phyloP scores from a whole-genome alignment of 257 asterid genomes.

The Nicotiana sylvestris region DNA sequence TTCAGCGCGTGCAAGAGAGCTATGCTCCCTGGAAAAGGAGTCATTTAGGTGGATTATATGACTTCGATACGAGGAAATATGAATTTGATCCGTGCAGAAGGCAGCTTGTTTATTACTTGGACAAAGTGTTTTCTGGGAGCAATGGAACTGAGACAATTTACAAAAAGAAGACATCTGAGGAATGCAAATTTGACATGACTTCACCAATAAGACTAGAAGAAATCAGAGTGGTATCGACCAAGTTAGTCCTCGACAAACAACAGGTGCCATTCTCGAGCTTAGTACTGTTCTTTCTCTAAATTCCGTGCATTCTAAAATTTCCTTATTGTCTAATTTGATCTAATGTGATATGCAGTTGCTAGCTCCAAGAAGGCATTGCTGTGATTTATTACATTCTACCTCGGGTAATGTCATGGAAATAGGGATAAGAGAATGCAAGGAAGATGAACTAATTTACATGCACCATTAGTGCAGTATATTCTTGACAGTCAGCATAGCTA shows the following conservation, averaged over 20 bases:
- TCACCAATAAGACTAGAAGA: constrained; percentile 64
- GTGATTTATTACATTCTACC: constrained; percentile 61
- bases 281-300: neutral
- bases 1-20: constrained; percentile 47
- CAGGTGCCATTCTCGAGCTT: constrained; percentile 37
- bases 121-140: constrained; percentile 18
- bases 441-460: constrained; percentile 61
- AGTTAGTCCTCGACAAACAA: constrained; percentile 43
- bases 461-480: constrained; percentile 15
- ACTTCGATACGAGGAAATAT: constrained; percentile 28
- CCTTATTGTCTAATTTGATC: neutral
- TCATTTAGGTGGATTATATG: constrained; percentile 20
- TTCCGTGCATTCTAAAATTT: neutral
- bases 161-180: constrained; percentile 28
- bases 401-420: constrained; percentile 47
- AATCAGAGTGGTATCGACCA: constrained; percentile 49
- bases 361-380: constrained; percentile 82
- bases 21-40: constrained; percentile 48
- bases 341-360: constrained; percentile 36
- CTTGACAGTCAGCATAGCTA: neutral
- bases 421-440: constrained; percentile 65
- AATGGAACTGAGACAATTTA: constrained; percentile 42
- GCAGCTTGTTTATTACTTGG: constrained; percentile 50
- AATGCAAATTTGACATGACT: constrained; percentile 47
- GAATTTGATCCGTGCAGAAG: constrained; percentile 54